A percentile compares a stretch with the other conserved stretches of the same genome.
phyloP scores from a whole-genome alignment of 768 basidiomycete genomes.

The Saitozyma sp. region DNA sequence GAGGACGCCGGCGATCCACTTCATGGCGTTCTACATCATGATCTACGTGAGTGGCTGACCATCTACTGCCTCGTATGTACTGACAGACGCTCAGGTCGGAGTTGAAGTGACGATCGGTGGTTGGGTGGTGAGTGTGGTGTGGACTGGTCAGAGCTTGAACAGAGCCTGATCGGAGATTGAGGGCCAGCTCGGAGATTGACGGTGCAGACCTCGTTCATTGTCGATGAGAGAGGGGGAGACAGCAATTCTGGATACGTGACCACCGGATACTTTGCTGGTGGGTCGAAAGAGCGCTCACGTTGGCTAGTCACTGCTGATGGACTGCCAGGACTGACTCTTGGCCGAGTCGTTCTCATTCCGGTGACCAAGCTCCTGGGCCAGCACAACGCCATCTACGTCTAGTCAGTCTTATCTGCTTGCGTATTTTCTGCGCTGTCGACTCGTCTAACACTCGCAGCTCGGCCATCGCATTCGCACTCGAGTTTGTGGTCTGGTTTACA shows the following conservation, averaged over 20 bases:
- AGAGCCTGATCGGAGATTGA: neutral
- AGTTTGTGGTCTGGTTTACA: conserved; percentile 69
- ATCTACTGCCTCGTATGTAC: neutral
- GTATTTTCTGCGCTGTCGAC: neutral
- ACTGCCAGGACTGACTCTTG: conserved; percentile 54
- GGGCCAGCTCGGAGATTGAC: conserved; percentile 4
- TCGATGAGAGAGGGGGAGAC: conserved; percentile 38
- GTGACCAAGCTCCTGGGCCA: conserved; percentile 57
- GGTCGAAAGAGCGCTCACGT: too few relatives aligned
- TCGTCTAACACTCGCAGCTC: conserved; percentile 21
- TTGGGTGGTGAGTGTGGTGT: conserved; percentile 37
- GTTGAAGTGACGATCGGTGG: conserved; percentile 53
- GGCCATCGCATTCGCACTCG: conserved; percentile 55
- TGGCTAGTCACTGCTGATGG: too few relatives aligned
- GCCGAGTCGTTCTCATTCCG: conserved; percentile 60
- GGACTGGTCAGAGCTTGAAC: conserved; percentile 7
- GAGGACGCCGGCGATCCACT: conserved; percentile 36
- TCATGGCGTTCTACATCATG: conserved; percentile 49
- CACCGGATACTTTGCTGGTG: conserved; percentile 52
- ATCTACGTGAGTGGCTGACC: conserved; percentile 48
- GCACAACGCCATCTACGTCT: conserved; percentile 51
- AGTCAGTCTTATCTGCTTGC: conserved; percentile 31
- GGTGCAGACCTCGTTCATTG: conserved; percentile 38
- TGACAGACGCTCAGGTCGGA: conserved; percentile 40
- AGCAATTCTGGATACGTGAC: conserved; percentile 49